Evolutionary conservation across 73 alveolate genomes (phyloP), one percentile per base, ranked within the genome.

Genomic region (Blepharisma japonicum): DNA sequence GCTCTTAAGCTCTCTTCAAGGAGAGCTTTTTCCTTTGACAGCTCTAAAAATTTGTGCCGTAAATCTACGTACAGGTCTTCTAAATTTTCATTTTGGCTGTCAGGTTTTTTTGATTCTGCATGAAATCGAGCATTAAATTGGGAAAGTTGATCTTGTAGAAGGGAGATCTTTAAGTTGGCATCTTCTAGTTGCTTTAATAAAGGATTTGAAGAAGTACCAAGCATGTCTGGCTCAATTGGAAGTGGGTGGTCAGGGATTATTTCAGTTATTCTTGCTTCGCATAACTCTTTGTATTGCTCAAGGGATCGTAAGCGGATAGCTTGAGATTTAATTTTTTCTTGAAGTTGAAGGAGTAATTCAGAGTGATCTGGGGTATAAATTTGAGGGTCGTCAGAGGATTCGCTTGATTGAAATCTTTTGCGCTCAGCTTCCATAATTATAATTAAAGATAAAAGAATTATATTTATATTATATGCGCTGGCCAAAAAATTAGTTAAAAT

Each of bases 211-310:
- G 11, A 14, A 39, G 21, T 7, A 4, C 74, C 66, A 18, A 70
- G 11, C 11, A 14, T 72, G 21, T 70, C 68, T 9, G 56, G 66
- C 45, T 70, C 32, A 2, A 70, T 25, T 14, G 80, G 80, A 7
- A 70, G 61, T 14, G 80, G 80, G 27, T 70, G 80, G 27, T 4
- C 23, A 9, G 80, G 80, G 39, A 18, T 9, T 21, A 70, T 9
- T 70, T 70, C 56, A 9, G 14, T 18, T 9, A 70, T 18, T 38
- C 80, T 9, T n/a, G 23, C 66, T 70, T 70, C 80, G 61, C 80
- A 70, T 70, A 70, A 4, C 32, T 14, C 56, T 70, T 70, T 70
- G 5, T 70, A 70, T 18, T n/a, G 14, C 42, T 70, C 80, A 9
- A 70, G 61, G 39, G 32, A 9, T n/a, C 56, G 11, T 14, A 70